Evolutionary conservation across 2,329 filamentous ascomycete species (phyloP).

Genomic region (Cladobotryum protrusum): DNA sequence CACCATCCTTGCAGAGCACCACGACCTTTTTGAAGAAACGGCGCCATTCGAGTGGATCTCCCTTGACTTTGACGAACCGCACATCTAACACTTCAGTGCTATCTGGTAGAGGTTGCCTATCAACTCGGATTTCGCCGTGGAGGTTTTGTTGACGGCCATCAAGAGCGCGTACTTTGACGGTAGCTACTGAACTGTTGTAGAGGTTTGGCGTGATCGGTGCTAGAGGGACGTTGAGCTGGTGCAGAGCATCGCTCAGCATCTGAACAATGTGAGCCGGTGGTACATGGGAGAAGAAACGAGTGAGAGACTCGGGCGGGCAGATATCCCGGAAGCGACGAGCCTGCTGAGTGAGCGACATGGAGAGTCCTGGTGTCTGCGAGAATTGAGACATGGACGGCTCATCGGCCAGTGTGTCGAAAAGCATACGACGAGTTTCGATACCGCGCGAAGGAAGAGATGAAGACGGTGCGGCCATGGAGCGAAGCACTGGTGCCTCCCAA

Average conservation of each 20-base stretch:
- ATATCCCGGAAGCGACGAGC: constrained; percentile 88
- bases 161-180: constrained; percentile 66
- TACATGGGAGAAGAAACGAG: constrained; percentile 85
- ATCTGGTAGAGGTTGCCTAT: constrained; percentile 53
- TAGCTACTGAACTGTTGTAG: constrained; percentile 51
- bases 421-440: constrained; percentile 31
- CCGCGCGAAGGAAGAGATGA: constrained; percentile 29
- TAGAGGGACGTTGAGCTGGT: constrained; percentile 76
- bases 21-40: constrained; percentile 96
- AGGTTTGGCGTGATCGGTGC: constrained; percentile 41
- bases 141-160: constrained; percentile 68
- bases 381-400: constrained; percentile 88
- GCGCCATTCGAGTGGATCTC: constrained; percentile 93
- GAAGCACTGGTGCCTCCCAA: constrained; percentile 70
- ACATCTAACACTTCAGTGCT: constrained; percentile 68
- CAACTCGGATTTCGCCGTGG: constrained; percentile 69
- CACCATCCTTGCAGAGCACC: constrained; percentile 76
- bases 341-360: constrained; percentile 79
- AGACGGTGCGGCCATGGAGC: constrained; percentile 40
- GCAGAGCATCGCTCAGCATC: constrained; percentile 72
- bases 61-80: constrained; percentile 88
- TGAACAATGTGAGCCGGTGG: constrained; percentile 69
- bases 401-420: constrained; percentile 64
- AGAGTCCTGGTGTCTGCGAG: constrained; percentile 68
- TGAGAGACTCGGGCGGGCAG: constrained; percentile 77